Evolutionary conservation across 768 basidiomycete genomes (phyloP), one percentile per base, ranked within the genome.

Genomic region (Fistulinella prunicolor): DNA sequence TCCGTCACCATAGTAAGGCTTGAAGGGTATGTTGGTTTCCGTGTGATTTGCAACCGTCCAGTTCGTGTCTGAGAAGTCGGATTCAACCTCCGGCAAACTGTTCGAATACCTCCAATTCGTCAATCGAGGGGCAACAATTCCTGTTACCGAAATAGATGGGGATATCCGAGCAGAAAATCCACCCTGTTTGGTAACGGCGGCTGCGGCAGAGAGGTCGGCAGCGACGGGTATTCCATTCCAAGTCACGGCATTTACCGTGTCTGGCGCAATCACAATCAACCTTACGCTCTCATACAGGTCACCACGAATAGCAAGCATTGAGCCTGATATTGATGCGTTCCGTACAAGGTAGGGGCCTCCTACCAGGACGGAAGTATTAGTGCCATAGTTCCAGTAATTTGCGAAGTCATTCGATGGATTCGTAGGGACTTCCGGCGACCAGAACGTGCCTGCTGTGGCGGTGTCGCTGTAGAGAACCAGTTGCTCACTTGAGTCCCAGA

Each of bases 31-130:
- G 54, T 86, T 88, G 23, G 90, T 90, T 19, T 72, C 75, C n/a
- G 76, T 86, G 50, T 83, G 82, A 56, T 88, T 75, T 14, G 87
- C 89, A 46, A 74, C 57, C 9, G 71, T 73, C 89, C 89, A 93
- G 4, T 55, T 47, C 2, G 69, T 64, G 63, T 93, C 90, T 54
- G 81, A 77, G 59, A 83, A 93, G 13, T 51, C 62, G 0, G 54
- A 41, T 36, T 66, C 63, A 16, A 85, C 74, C 67, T 93, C 91
- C 0, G 91, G 91, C 22, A 93, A 66, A 59, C 83, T 85, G 59
- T 90, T 79, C 47, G 74, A 74, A 62, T 80, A 92, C 64, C 73
- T 85, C 91, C 91, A 93, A n/a, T 73, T 71, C 1, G 66, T 69
- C 54, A 92, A 65, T 41, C 61, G 70, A 6, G 85, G 85, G 9